Conservation (phyloP, 1,284 basidiomycete genomes). For the Ceratobasidium sp. region DNA sequence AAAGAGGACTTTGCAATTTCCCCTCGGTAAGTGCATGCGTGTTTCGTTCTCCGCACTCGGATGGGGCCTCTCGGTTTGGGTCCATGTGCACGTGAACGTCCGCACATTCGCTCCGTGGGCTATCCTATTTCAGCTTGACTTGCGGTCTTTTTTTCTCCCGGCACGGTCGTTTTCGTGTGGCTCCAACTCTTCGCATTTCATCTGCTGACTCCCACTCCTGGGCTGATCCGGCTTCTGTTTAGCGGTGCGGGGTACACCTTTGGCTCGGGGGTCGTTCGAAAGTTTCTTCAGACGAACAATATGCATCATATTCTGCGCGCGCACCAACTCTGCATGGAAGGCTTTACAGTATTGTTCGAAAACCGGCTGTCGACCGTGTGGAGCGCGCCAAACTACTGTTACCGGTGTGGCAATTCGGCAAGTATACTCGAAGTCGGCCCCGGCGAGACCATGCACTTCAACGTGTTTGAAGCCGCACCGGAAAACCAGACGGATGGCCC, state of each 20-base stretch:
- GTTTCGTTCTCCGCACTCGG: not conserved
- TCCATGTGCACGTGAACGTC: too few species aligned
- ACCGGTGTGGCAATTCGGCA: slow-evolving; percentile 96
- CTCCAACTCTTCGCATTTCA: not conserved
- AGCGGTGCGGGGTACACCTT: slow-evolving; percentile 99
- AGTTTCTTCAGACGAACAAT: slow-evolving; percentile 91
- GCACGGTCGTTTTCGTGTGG: not conserved
- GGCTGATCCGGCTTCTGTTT: slow-evolving; percentile 43
- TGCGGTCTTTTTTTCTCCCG: slow-evolving; percentile 19
- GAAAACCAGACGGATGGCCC: slow-evolving; percentile 93
- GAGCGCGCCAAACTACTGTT: slow-evolving; percentile 99
- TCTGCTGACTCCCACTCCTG: not conserved
- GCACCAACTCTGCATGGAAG: slow-evolving; percentile 99
- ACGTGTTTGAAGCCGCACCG: slow-evolving; percentile 97
- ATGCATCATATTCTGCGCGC: slow-evolving; percentile 98
- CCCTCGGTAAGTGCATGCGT: slow-evolving; percentile 69
- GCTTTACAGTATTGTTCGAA: slow-evolving; percentile 93
- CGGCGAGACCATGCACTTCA: slow-evolving; percentile 88
- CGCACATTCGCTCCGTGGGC: not conserved
- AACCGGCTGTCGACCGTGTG: slow-evolving; percentile 96
- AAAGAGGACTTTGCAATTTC: slow-evolving; percentile 99
- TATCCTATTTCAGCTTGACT: slow-evolving; percentile 42
- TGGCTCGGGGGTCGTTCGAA: slow-evolving; percentile 97
- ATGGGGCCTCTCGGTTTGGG: slow-evolving; percentile 35
- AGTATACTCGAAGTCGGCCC: slow-evolving; percentile 96